Base-by-base conservation (phyloP, 495 filamentous ascomycete genomes). In the Penicillium herquei region DNA sequence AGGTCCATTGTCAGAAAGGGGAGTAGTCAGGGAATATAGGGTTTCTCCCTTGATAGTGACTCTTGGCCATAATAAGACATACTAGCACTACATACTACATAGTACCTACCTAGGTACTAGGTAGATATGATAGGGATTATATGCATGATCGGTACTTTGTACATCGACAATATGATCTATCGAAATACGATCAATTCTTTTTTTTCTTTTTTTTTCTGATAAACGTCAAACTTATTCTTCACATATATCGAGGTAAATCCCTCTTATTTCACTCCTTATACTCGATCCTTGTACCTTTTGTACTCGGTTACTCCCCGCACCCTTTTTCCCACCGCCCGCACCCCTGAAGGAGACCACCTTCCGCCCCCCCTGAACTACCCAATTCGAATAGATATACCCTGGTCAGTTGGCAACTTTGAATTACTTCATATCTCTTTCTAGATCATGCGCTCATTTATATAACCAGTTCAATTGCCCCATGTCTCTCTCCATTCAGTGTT, bases 401-500 rank as follows among this genome's bases (percentile, higher is more conserved):
- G 9, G 34, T 37, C 12, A 9, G 9, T 37, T 37, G 34, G 4
- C 21, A 26, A n/a, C n/a, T n/a, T n/a, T n/a, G n/a, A n/a, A 26
- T 37, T 37, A 37, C 12, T 37, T 37, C 12, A 13, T n/a, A 13
- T 37, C 52, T 30, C 18, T 31, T 35, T 52, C 42, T 39, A 14
- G 43, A 46, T 46, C 39, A 56, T 56, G 43, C n/a, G 30, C 43
- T 32, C 13, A 46, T 13, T 17, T 41, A 39, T 41, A 41, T 37
- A 37, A 9, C 39, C n/a, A 60, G 58, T 30, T 41, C 57, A 60
- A 60, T 57, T 65, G 62, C 45, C 55, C 44, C 52, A 31, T 7
- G 63, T 61, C 57, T 52, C 46, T 57, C 26, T 49, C 37, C 34
- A 16, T 39, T 47, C 50, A 31, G 44, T 41, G 53, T 49, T 11